Conservation (phyloP, 2,329 filamentous ascomycete genomes). For the Pseudogymnoascus pannorum region DNA sequence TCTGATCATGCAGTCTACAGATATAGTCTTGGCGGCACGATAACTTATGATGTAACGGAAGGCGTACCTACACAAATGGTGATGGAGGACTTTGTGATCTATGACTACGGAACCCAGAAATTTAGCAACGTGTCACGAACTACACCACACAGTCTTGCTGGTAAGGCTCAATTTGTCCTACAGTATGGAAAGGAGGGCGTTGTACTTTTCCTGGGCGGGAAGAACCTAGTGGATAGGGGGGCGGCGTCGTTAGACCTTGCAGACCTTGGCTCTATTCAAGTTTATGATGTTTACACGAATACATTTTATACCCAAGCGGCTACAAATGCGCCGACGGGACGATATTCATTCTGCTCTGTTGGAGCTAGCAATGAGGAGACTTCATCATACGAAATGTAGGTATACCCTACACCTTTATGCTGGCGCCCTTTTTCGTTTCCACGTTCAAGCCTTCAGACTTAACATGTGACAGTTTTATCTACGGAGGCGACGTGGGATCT, state of each 20-base stretch:
- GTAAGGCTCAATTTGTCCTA: constrained; percentile 12
- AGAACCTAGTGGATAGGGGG: neutral
- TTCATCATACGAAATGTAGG: constrained; percentile 15
- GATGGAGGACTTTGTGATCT: constrained; percentile 10
- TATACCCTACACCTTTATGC: neutral
- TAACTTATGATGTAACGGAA: neutral
- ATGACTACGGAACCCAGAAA: constrained; percentile 9
- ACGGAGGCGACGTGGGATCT: neutral
- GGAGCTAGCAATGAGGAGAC: neutral
- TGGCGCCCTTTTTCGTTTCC: neutral
- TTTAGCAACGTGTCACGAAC: constrained; percentile 11
- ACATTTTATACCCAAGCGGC: constrained; percentile 11
- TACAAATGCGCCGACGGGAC: constrained; percentile 5
- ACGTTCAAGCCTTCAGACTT: neutral
- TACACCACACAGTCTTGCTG: constrained; percentile 1
- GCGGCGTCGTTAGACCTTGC: neutral
- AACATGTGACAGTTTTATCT: neutral
- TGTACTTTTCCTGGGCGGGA: constrained; percentile 13
- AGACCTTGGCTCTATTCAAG: constrained; percentile 5
- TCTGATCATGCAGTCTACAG: no score
- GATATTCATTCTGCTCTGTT: constrained; percentile 11
- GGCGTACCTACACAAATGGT: neutral
- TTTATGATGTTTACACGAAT: constrained; percentile 12
- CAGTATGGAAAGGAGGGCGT: constrained; percentile 14
- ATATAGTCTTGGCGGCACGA: constrained; percentile 1